Evolutionary conservation across 2,329 filamentous ascomycete genomes (phyloP), one percentile per base, ranked within the genome.

Genomic region (Epichloe sp.): DNA sequence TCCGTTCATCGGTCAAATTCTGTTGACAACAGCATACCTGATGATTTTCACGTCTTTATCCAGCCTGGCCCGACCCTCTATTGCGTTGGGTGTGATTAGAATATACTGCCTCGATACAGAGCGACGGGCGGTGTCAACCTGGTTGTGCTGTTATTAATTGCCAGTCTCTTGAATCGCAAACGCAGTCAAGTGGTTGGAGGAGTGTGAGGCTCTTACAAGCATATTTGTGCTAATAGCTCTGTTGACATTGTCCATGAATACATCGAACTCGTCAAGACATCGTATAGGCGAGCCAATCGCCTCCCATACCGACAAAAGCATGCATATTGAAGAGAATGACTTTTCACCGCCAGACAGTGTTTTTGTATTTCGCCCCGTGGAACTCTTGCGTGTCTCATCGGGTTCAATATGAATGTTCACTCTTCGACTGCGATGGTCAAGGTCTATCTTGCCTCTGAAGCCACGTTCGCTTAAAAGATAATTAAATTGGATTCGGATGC

Each of bases 161-260:
- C 35, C 15, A 36, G 14, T 42, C 5, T 23, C 21, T 34, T 19
- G 7, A 23, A 41, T 23, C 12, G 17, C n/a, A 15, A 6, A 21
- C 19, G 38, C 12, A 8, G 26, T 17, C 19, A 42, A 8, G 7
- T 26, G 4, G 26, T 2, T 36, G 8, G 21, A 21, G 19, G 10
- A 41, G 17, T n/a, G 14, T 2, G 21, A 23, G 36, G 26, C 43
- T 76, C 82, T 72, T 71, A 88, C 85, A 67, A 98, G 86, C 85
- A 98, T 88, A 56, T 86, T 86, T 60, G 95, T 95, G 63, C 88
- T 94, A 59, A 94, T 86, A 51, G 86, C 88, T 54, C 93, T 82
- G 67, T 98, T 98, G 53, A 97, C 88, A 58, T 85, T 88, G 68
- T 98, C 93, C 93, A 98, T 98, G 74, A 96, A 98, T 35, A 98